These are phyloP conservation scores for Cryphonectria radicalis DNA, from an alignment of 2,329 filamentous ascomycete species.

Conservation along the genomic window DNA sequence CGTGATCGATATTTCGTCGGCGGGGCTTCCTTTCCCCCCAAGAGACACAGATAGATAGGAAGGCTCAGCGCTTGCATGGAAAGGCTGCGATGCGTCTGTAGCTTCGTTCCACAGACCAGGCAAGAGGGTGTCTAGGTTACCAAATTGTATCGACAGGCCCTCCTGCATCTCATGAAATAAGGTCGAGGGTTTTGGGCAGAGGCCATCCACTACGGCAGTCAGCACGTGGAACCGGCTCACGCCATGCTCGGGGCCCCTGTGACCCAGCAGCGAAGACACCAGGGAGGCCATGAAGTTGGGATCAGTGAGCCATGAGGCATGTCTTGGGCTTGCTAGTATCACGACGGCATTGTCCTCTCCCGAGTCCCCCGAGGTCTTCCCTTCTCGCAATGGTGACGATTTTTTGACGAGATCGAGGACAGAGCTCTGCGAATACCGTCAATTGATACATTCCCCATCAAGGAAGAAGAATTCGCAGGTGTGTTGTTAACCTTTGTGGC, in stretches of 20 bases:
- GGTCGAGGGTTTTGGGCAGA: conserved; percentile 45
- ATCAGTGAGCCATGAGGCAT: conserved; percentile 54
- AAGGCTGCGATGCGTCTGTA: conserved; percentile 24
- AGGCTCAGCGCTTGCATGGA: conserved; percentile 40
- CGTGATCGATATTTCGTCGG: conserved; percentile 44
- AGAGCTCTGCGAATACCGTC: not conserved
- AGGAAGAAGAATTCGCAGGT: not conserved
- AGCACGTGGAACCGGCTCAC: conserved; percentile 48
- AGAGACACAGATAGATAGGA: conserved; percentile 49
- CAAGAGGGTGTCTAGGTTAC: conserved; percentile 45
- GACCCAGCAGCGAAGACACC: conserved; percentile 10
- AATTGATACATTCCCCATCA: not conserved
- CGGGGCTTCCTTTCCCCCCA: conserved; percentile 34
- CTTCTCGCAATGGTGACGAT: not conserved
- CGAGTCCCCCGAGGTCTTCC: not conserved
- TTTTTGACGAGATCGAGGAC: not conserved
- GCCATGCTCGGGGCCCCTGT: not conserved
- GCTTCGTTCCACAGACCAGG: conserved; percentile 48
- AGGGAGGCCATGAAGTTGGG: conserved; percentile 41
- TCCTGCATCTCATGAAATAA: conserved; percentile 36
- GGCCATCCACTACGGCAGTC: conserved; percentile 59
- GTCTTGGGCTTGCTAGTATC: conserved; percentile 53
- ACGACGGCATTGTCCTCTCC: conserved; percentile 46
- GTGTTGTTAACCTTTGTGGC: conserved; percentile 10
- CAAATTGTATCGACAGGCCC: conserved; percentile 59